Conservation (phyloP, 2,329 filamentous ascomycete genomes). For the Fusarium euwallaceae region DNA sequence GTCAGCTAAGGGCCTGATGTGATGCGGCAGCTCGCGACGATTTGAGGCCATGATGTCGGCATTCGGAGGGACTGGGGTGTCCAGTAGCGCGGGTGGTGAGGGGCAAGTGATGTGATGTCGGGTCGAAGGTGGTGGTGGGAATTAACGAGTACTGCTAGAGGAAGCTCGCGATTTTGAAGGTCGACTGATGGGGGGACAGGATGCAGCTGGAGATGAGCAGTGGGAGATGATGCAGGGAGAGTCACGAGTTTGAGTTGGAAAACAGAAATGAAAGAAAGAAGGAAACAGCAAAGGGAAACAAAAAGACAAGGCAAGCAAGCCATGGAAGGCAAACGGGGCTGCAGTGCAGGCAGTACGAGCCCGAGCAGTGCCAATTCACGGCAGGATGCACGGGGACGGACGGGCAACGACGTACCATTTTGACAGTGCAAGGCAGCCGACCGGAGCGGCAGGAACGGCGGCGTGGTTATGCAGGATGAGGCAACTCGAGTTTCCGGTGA, state of each 20-base stretch:
- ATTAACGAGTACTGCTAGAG: conserved; percentile 18
- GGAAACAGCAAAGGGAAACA: neutral
- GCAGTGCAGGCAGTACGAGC: conserved; percentile 17
- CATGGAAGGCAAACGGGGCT: neutral
- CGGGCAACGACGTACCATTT: conserved; percentile 40
- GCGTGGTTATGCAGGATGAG: conserved; percentile 14
- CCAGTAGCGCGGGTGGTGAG: conserved; percentile 31
- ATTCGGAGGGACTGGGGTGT: conserved; percentile 34
- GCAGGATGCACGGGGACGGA: conserved; percentile 31
- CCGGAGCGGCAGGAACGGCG: conserved; percentile 24
- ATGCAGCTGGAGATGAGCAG: conserved; percentile 18
- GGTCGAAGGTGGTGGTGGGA: conserved; percentile 24
- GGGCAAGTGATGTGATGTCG: conserved; percentile 29
- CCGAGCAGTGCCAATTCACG: conserved; percentile 30
- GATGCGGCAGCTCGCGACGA: conserved; percentile 35
- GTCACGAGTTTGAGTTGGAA: conserved; percentile 1
- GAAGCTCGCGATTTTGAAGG: conserved; percentile 25
- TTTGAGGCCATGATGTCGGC: conserved; percentile 39
- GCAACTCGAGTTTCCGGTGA: conserved; percentile 4
- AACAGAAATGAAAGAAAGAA: neutral
- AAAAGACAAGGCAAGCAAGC: neutral
- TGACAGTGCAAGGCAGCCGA: conserved; percentile 29
- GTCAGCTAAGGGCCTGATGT: conserved; percentile 45
- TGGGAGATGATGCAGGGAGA: conserved; percentile 35
- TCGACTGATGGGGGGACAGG: conserved; percentile 2